Evolutionary conservation across 2,329 filamentous ascomycete species (phyloP).

Genomic region (Trichophyton verrucosum): DNA sequence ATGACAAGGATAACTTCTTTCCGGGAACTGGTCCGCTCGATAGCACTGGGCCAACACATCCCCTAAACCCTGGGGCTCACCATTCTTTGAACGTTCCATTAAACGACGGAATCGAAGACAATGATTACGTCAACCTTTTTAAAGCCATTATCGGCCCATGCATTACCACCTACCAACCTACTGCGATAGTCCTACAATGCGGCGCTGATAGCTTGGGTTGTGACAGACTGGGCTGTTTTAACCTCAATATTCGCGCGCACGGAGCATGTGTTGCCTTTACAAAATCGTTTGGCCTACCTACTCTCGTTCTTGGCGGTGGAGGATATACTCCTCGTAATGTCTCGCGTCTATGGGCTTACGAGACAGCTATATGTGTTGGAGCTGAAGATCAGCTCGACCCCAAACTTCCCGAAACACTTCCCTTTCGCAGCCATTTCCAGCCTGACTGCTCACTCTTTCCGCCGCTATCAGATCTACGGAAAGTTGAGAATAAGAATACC

Average conservation of each 20-base stretch:
- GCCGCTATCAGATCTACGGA: constrained; percentile 58
- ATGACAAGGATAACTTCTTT: constrained; percentile 74
- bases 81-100: constrained; percentile 85
- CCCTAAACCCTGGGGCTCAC: constrained; percentile 75
- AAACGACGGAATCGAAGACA: constrained; percentile 80
- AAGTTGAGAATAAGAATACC: constrained; percentile 65
- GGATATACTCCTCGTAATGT: constrained; percentile 96
- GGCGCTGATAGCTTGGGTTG: constrained; percentile 90
- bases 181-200: constrained; percentile 86
- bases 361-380: constrained; percentile 80
- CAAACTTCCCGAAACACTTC: constrained; percentile 64
- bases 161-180: constrained; percentile 72
- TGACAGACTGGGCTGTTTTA: constrained; percentile 88
- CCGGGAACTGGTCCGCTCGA: constrained; percentile 80
- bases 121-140: constrained; percentile 78
- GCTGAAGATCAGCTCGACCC: constrained; percentile 58
- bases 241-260: constrained; percentile 89
- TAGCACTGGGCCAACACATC: constrained; percentile 70
- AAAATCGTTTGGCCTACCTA: constrained; percentile 65
- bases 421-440: constrained; percentile 79
- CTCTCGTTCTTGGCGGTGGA: constrained; percentile 85
- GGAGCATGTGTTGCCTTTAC: constrained; percentile 82
- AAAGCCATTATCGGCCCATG: constrained; percentile 65
- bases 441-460: constrained; percentile 82
- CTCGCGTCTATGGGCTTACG: constrained; percentile 90